phyloP scores from a whole-genome alignment of 2,329 filamentous ascomycete genomes.

The Sclerotinia nivalis region DNA sequence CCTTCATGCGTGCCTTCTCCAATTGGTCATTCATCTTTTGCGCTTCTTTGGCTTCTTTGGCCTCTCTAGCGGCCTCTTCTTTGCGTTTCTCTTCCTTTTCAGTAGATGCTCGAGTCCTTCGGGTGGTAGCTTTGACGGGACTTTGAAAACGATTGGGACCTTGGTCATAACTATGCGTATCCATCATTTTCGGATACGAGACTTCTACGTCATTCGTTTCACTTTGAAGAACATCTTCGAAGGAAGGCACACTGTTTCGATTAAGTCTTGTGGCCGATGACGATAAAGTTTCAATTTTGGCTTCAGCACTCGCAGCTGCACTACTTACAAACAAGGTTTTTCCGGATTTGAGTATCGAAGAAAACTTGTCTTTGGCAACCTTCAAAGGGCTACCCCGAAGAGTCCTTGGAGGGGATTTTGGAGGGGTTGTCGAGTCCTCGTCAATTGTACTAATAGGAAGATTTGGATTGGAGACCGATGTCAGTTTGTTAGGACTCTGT shows the following conservation, averaged over 20 bases:
- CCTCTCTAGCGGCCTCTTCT: slow-evolving; percentile 62
- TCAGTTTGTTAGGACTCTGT: slow-evolving; percentile 55
- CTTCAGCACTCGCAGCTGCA: slow-evolving; percentile 62
- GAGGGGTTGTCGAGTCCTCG: slow-evolving; percentile 33
- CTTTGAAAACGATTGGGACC: slow-evolving; percentile 26
- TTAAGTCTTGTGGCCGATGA: slow-evolving; percentile 53
- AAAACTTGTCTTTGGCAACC: slow-evolving; percentile 89
- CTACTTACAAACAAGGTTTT: slow-evolving; percentile 83
- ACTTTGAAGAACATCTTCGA: slow-evolving; percentile 45
- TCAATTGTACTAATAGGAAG: slow-evolving; percentile 54
- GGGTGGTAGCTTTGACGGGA: slow-evolving; percentile 38
- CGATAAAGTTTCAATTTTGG: slow-evolving; percentile 58
- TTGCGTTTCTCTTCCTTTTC: slow-evolving; percentile 62
- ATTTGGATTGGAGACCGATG: slow-evolving; percentile 59
- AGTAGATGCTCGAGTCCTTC: slow-evolving; percentile 57
- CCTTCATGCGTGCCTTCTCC: slow-evolving; percentile 68
- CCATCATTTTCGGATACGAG: slow-evolving; percentile 45
- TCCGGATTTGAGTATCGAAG: slow-evolving; percentile 85
- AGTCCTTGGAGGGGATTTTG: slow-evolving; percentile 57
- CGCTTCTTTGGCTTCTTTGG: slow-evolving; percentile 63
- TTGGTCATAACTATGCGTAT: neutral
- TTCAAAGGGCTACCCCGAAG: slow-evolving; percentile 78
- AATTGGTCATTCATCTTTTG: slow-evolving; percentile 61
- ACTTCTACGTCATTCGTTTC: slow-evolving; percentile 40
- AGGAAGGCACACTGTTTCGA: slow-evolving; percentile 49